A percentile compares a stretch with the other conserved stretches of the same genome.
phyloP scores from a whole-genome alignment of 805 yeast species.

The Schwanniomyces pseudopolymorphus region DNA sequence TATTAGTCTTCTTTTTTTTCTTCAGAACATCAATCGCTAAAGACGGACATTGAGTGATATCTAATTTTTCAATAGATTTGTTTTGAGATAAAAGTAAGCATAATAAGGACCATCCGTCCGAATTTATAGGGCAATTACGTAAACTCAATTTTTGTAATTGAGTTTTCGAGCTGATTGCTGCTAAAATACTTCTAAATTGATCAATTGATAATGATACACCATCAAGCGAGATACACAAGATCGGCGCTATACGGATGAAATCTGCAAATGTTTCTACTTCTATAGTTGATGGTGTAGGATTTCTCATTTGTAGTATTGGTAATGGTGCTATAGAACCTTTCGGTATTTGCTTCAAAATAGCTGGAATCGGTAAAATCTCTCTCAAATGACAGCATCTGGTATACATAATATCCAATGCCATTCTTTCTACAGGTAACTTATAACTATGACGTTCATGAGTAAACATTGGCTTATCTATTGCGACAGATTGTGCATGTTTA shows the following conservation, averaged over 20 bases:
- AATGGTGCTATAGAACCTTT: conserved; percentile 76
- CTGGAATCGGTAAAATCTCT: conserved; percentile 88
- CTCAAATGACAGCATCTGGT: conserved; percentile 91
- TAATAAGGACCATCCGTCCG: conserved; percentile 73
- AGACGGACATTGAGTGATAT: conserved; percentile 67
- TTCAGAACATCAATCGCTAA: conserved; percentile 45
- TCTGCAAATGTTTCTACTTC: conserved; percentile 88
- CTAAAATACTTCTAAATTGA: conserved; percentile 72
- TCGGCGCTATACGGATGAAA: conserved; percentile 82
- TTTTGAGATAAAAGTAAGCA: conserved; percentile 74
- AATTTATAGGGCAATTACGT: conserved; percentile 72
- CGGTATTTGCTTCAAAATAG: conserved; percentile 71
- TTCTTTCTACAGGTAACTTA: conserved; percentile 37
- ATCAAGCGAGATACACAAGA: conserved; percentile 72
- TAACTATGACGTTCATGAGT: conserved; percentile 18
- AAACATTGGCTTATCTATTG: conserved; percentile 35
- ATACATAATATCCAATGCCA: conserved; percentile 71
- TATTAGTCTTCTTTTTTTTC: conserved; percentile 23
- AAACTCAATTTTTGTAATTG: conserved; percentile 71
- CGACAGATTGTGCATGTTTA: conserved; percentile 21
- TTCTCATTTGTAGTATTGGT: conserved; percentile 66
- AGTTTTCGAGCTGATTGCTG: conserved; percentile 65
- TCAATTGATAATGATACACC: conserved; percentile 72
- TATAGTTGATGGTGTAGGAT: conserved; percentile 87
- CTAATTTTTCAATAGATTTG: conserved; percentile 56